Conservation (phyloP, 2,329 filamentous ascomycete species). For the Colletotrichum chlorophyti region DNA sequence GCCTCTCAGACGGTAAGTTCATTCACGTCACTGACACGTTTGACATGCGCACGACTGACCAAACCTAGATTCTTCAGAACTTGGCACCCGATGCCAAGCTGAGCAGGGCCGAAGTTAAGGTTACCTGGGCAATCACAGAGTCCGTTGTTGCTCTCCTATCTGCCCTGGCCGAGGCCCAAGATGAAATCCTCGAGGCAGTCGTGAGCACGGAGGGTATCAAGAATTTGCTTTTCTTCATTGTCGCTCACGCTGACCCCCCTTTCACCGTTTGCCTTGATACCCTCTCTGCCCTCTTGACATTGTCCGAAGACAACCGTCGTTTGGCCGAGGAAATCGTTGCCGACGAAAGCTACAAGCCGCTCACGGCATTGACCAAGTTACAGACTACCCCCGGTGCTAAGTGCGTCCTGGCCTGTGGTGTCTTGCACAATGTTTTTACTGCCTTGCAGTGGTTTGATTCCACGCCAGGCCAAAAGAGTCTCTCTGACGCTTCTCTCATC, state of each 20-base stretch:
- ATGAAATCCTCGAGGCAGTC: slow-evolving; percentile 65
- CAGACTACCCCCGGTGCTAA: slow-evolving; percentile 54
- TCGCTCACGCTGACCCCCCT: slow-evolving; percentile 51
- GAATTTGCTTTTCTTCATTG: slow-evolving; percentile 61
- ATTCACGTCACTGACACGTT: not conserved
- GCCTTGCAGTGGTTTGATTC: slow-evolving; percentile 60
- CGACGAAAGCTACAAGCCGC: slow-evolving; percentile 53
- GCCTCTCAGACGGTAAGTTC: slow-evolving; percentile 59
- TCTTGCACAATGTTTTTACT: slow-evolving; percentile 68
- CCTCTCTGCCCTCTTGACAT: slow-evolving; percentile 61
- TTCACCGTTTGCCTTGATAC: slow-evolving; percentile 51
- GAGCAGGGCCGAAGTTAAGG: slow-evolving; percentile 59
- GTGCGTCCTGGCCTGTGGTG: slow-evolving; percentile 63
- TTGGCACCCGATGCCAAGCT: slow-evolving; percentile 49
- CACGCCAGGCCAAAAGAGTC: slow-evolving; percentile 53
- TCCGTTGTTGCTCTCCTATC: slow-evolving; percentile 61
- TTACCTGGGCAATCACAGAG: slow-evolving; percentile 60
- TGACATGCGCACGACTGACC: slow-evolving; percentile 19
- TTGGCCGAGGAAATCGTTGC: slow-evolving; percentile 60
- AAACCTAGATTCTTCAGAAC: slow-evolving; percentile 48
- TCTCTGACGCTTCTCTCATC: slow-evolving; percentile 58
- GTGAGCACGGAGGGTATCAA: slow-evolving; percentile 55
- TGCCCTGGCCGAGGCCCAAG: slow-evolving; percentile 63
- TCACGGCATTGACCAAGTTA: slow-evolving; percentile 56
- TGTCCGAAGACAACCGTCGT: slow-evolving; percentile 65